Evolutionary conservation across 345 rosid species (phyloP), one percentile per base, ranked within the genome.

Genomic region (Alliaria petiolata): DNA sequence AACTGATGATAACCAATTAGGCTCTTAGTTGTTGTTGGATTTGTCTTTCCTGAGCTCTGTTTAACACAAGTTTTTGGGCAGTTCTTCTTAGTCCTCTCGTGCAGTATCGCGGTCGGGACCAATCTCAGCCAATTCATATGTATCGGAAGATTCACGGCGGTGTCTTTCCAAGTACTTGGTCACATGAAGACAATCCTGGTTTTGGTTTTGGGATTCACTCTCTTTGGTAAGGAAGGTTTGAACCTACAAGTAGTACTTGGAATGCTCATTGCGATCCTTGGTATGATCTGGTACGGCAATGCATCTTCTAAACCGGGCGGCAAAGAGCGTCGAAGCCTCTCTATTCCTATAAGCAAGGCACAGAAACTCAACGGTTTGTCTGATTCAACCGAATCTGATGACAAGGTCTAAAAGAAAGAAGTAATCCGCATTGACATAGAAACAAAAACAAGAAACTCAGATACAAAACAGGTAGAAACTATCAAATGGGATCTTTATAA

Each of bases 81-180:
- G 98, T 72, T 83, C 77, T 95, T 95, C 83, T 67, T 90, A 26
- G 56, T 92, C 67, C 71, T 95, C 40, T 92, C 99, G 1, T 95
- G 99, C 82, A 83, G 74, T 65, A 92, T 95, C 17, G 98, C 98
- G 0, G 98, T 95, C 0, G 99, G 99, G 15, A 95, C 99, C 65
- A 95, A 95, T 81, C 99, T 92, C 43, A 95, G 98, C 84, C 99
- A 95, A 28, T 95, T 95, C 89, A 92, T 95, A 46, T 95, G 99
- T 82, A 90, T 95, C 2, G 98, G 99, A 54, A 86, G 99, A 78
- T 92, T 90, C 74, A 86, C 97, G 2, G 99, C 99, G 0, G 99
- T 95, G 44, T 83, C 99, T 2, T 95, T 95, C 83, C 98, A 95
- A 87, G 98, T 95, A 26, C 87, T 95, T 5, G 99, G 99, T 45